Percentiles rank a stretch among this genome's conserved stretches.
Conservation (phyloP, 2,329 filamentous ascomycete genomes). For the Venturia carpophila region DNA sequence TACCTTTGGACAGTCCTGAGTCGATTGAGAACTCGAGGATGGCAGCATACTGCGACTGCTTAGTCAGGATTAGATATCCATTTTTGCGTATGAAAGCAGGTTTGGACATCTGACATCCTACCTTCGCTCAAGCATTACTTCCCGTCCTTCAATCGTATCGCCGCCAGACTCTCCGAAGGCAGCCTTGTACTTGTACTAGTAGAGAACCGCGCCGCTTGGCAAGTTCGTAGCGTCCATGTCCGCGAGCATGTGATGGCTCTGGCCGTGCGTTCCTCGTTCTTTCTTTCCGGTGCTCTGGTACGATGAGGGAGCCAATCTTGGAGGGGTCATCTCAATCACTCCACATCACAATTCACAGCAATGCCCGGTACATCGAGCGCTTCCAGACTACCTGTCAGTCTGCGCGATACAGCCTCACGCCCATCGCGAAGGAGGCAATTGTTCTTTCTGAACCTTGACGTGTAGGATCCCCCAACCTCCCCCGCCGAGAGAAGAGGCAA, state of each 20-base stretch:
- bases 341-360: neutral
- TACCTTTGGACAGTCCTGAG: neutral
- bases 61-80: conserved; percentile 1
- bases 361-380: conserved; percentile 39
- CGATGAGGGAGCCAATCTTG: neutral
- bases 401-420: conserved; percentile 58
- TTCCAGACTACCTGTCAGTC: conserved; percentile 62
- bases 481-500: conserved; percentile 13
- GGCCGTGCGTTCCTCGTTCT: neutral
- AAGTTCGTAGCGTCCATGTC: neutral
- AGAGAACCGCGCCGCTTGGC: neutral
- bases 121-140: neutral
- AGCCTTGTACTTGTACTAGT: neutral
- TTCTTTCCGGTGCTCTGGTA: neutral
- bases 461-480: conserved; percentile 50
- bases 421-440: conserved; percentile 47
- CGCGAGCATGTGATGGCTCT: neutral
- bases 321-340: neutral
- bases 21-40: neutral
- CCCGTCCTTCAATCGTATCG: neutral
- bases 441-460: conserved; percentile 56
- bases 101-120: neutral
- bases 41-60: neutral
- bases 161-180: neutral
- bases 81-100: neutral